phyloP scores from a whole-genome alignment of 768 basidiomycete species.

The Chiua virens region DNA sequence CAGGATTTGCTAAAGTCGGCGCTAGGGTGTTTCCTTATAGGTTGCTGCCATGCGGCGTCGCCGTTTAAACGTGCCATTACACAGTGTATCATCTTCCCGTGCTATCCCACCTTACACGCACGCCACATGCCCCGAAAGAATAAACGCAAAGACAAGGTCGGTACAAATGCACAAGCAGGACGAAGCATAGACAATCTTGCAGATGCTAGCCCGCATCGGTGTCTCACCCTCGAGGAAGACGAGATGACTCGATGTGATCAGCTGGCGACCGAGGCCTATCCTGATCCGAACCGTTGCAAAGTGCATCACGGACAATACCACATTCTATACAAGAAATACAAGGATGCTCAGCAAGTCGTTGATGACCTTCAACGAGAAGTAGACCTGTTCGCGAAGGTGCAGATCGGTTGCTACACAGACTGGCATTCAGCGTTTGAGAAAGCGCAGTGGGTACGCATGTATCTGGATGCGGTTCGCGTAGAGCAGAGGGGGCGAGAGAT shows the following conservation, averaged over 20 bases:
- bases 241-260: constrained; percentile 24
- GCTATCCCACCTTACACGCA: too few relatives aligned
- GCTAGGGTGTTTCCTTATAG: too few relatives aligned
- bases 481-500: constrained; percentile 33
- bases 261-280: constrained; percentile 18
- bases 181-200: too few relatives aligned
- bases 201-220: too few relatives aligned
- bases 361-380: constrained; percentile 16
- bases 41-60: too few relatives aligned
- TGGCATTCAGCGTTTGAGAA: constrained; percentile 18
- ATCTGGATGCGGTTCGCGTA: constrained; percentile 33
- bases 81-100: too few relatives aligned
- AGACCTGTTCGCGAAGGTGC: constrained; percentile 16
- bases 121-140: too few relatives aligned
- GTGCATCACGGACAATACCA: constrained; percentile 29
- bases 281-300: constrained; percentile 17
- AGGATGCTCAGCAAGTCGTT: constrained; percentile 26
- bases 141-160: too few relatives aligned
- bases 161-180: too few relatives aligned
- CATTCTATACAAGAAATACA: constrained; percentile 25
- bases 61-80: too few relatives aligned
- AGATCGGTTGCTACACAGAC: constrained; percentile 13
- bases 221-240: constrained; percentile 26
- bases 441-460: constrained; percentile 22
- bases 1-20: too few relatives aligned